A percentile compares a stretch with the other conserved stretches of the same genome.
phyloP scores from a whole-genome alignment of 2,329 filamentous ascomycete species.

The Pseudopyrenochaeta lycopersici region DNA sequence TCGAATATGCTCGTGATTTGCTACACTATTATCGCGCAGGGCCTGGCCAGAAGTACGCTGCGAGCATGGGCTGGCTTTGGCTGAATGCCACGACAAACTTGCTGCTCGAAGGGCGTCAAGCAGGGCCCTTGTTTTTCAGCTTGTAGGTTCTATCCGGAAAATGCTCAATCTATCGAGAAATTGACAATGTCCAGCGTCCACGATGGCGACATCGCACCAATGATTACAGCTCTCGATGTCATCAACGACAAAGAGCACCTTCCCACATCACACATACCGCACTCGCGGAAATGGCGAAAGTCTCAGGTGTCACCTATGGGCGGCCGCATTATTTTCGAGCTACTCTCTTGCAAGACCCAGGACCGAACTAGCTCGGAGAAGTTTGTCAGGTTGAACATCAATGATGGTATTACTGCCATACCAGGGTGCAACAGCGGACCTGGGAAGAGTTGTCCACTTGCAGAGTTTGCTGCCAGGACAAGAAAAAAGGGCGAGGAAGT shows the following conservation, averaged over 20 bases:
- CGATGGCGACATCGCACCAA: conserved; percentile 66
- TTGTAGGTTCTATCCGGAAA: conserved; percentile 54
- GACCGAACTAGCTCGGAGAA: neutral
- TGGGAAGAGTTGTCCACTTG: conserved; percentile 58
- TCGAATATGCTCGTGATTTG: conserved; percentile 67
- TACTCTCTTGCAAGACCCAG: conserved; percentile 52
- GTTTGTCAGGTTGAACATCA: conserved; percentile 65
- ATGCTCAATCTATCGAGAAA: neutral
- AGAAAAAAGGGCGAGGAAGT: conserved; percentile 52
- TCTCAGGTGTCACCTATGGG: conserved; percentile 67
- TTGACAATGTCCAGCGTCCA: conserved; percentile 54
- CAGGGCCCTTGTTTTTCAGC: conserved; percentile 63
- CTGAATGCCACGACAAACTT: conserved; percentile 64
- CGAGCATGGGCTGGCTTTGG: conserved; percentile 66
- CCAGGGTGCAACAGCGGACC: conserved; percentile 59
- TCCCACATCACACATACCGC: conserved; percentile 56
- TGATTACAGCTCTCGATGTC: conserved; percentile 63
- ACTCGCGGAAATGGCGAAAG: conserved; percentile 62
- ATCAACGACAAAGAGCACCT: conserved; percentile 56
- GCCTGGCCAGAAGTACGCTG: conserved; percentile 63
- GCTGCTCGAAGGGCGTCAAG: conserved; percentile 53
- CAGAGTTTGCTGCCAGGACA: conserved; percentile 54
- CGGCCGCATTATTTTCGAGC: conserved; percentile 63
- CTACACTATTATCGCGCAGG: conserved; percentile 68
- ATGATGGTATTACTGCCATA: conserved; percentile 64